A percentile compares a stretch with the other conserved stretches of the same genome.
phyloP scores from a whole-genome alignment of 352 stramenopile species.

The Globisporangium sylvaticum region DNA sequence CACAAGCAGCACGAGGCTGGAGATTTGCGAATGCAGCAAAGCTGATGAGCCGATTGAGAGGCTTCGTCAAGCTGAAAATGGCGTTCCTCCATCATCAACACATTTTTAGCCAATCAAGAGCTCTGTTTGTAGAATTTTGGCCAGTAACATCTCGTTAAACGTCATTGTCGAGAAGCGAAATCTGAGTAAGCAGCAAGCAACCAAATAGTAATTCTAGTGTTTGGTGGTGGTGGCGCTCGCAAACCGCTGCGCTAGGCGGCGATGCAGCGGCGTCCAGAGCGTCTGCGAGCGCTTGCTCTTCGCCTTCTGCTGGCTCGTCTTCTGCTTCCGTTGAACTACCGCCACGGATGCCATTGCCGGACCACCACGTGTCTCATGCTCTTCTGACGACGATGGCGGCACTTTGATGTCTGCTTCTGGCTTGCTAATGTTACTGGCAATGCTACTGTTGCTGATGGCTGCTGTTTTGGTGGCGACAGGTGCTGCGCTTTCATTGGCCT shows the following conservation, averaged over 20 bases:
- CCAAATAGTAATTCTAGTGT: not conserved
- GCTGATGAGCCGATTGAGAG: not conserved
- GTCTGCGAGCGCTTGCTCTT: not conserved
- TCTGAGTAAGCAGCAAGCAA: not conserved
- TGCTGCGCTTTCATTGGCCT: not conserved
- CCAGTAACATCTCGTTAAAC: not conserved
- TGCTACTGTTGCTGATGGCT: not conserved
- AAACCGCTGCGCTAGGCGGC: not conserved
- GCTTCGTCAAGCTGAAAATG: not conserved
- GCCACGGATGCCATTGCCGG: not conserved
- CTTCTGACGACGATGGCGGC: not conserved
- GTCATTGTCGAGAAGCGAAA: not conserved
- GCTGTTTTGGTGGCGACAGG: not conserved
- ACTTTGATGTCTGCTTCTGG: not conserved
- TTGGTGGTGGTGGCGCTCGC: not conserved
- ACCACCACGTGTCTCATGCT: not conserved
- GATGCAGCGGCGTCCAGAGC: slow-evolving; percentile 30
- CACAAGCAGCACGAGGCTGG: not conserved
- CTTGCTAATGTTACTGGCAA: not conserved
- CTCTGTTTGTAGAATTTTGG: not conserved
- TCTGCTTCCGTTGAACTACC: not conserved
- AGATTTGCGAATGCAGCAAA: not conserved
- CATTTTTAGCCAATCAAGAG: not conserved
- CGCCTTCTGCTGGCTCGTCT: not conserved
- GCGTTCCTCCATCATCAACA: not conserved